Percentiles rank a stretch among this genome's conserved stretches.
These are phyloP conservation scores for Trichosanthes truncata DNA, from an alignment of 306 rosid species.

Conservation along the genomic window DNA sequence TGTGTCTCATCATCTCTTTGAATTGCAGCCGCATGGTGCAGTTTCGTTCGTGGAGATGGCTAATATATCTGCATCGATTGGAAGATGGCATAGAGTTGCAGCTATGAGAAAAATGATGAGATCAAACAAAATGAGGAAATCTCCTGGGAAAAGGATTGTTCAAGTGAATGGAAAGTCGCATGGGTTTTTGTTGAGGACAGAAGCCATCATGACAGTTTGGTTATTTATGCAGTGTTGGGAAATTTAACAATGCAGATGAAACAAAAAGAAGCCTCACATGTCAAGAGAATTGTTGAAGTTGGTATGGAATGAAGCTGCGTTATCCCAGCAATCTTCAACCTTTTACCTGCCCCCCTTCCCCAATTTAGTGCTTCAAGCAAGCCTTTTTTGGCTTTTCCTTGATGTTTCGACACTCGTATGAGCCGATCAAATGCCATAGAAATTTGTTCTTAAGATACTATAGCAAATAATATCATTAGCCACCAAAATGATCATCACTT, in stretches of 20 bases:
- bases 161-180: conserved; percentile 37
- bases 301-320: neutral
- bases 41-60: conserved; percentile 58
- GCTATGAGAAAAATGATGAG: conserved; percentile 46
- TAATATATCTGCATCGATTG: conserved; percentile 50
- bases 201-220: conserved; percentile 36
- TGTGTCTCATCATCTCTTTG: conserved; percentile 27
- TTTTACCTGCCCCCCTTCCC: neutral
- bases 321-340: too few species aligned
- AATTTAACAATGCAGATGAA: conserved; percentile 32
- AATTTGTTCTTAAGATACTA: too few species aligned
- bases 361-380: too few species aligned
- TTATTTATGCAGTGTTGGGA: conserved; percentile 31
- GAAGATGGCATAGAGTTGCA: conserved; percentile 59
- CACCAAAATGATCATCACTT: too few species aligned
- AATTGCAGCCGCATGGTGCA: conserved; percentile 40
- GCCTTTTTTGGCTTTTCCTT: too few species aligned
- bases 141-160: conserved; percentile 52
- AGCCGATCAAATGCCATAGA: neutral
- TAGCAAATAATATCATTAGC: too few species aligned
- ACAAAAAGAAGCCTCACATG: conserved; percentile 12
- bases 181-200: conserved; percentile 49
- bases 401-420: neutral
- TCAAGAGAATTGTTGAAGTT: neutral
- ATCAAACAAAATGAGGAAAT: conserved; percentile 36